phyloP scores from a whole-genome alignment of 371 early-diverging fungal genomes.

The Batkoa obscura region DNA sequence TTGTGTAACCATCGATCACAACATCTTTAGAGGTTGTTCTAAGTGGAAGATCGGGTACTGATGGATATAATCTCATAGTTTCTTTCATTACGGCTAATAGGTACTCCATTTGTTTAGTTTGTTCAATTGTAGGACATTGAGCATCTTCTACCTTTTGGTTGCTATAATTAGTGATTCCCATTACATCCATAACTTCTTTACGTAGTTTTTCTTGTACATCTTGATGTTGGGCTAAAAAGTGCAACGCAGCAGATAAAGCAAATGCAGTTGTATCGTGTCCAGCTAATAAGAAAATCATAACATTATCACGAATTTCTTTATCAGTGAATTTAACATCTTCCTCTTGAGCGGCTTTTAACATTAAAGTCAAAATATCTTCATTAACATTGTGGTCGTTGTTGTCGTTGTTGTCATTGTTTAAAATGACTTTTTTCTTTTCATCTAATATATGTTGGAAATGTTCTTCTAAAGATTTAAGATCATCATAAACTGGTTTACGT shows the following conservation, averaged over 20 bases:
- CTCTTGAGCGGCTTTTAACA: not conserved
- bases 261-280: conserved; percentile 18
- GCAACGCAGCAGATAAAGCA: conserved; percentile 12
- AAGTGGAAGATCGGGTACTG: not conserved
- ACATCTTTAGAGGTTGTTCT: not conserved
- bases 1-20: not conserved
- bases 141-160: too few species aligned
- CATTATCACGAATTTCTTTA: not conserved
- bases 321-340: not conserved
- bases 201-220: conserved; percentile 9
- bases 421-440: not conserved
- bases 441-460: not conserved
- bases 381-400: not conserved
- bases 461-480: not conserved
- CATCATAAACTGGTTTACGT: not conserved
- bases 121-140: not conserved
- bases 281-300: conserved; percentile 2
- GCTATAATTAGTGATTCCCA: not conserved
- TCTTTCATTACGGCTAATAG: not conserved
- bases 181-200: conserved; percentile 10
- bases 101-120: not conserved
- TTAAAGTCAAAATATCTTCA: not conserved
- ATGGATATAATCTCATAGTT: conserved; percentile 1
- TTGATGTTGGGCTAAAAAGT: conserved; percentile 11
- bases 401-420: not conserved